Base-by-base conservation (phyloP, 129 eudicot species). In the Lactuca saligna region DNA sequence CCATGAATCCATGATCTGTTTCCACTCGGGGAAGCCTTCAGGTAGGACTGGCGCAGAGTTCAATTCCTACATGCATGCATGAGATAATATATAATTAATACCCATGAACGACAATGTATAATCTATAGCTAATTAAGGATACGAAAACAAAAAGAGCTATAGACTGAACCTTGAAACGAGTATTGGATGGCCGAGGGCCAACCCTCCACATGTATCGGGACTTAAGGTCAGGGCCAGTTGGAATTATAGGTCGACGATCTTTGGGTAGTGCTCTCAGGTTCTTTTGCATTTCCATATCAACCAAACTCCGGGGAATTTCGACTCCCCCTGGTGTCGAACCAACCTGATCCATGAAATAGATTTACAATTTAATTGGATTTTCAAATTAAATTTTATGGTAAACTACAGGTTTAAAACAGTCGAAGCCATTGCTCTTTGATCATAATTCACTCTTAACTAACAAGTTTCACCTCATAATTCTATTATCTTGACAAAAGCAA, bases 241-340 rank as follows among this genome's bases (percentile, higher is more conserved):
- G 97, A 61, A 82, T 80, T 5, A 66, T 32, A 0, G 96, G 91
- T 20, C 77, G 83, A 53, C 50, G 82, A 75, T 88, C 96, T 65
- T 77, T 61, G 7, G 96, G 96, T 86, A 91, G 59, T 70, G 83
- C 81, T 76, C 68, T 73, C 37, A 91, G 66, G 77, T 72, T 88
- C 75, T 84, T 82, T 71, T 82, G 85, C 85, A 91, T 91, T 65
- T 85, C 94, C 74, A 69, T 81, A 75, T 91, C 97, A 41, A 91
- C 97, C 76, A 91, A 71, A 69, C 96, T 91, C 44, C 96, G 85
- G 0, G 96, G 97, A 48, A 88, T 85, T 79, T 91, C 97, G 66
- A 91, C 87, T 73, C 97, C 97, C 84, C 86, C 97, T 9, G 96
- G 97, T 34, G 96, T 91, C 54, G 86, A 88, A 33, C 97, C 97